phyloP scores from a whole-genome alignment of 495 filamentous ascomycete genomes.

The Penicillium psychrofluorescens region DNA sequence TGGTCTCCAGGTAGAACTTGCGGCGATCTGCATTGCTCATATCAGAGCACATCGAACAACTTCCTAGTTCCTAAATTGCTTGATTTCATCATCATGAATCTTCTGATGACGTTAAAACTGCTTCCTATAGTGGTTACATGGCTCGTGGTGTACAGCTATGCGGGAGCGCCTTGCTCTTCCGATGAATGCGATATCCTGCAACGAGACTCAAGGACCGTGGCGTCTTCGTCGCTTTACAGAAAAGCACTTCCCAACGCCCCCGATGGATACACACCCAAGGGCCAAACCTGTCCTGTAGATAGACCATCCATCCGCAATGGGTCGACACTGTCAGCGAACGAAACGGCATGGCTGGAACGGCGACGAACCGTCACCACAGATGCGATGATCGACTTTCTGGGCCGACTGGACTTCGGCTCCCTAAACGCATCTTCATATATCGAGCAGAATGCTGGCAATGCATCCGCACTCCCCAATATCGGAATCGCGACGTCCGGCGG shows the following conservation, averaged over 20 bases:
- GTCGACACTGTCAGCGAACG: constrained; percentile 51
- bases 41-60: too few species aligned
- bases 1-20: too few species aligned
- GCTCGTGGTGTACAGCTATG: too few species aligned
- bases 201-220: too few species aligned
- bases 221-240: too few species aligned
- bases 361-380: constrained; percentile 48
- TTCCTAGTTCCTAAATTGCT: too few species aligned
- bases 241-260: constrained; percentile 39
- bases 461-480: constrained; percentile 52
- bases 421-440: constrained; percentile 73
- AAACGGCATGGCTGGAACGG: constrained; percentile 58
- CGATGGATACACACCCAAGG: constrained; percentile 36
- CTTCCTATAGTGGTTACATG: too few species aligned
- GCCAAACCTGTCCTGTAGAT: constrained; percentile 30
- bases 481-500: constrained; percentile 56
- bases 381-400: constrained; percentile 67
- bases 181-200: too few species aligned
- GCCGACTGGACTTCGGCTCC: constrained; percentile 60
- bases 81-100: too few species aligned
- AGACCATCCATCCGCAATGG: constrained; percentile 50
- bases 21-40: too few species aligned
- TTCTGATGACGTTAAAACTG: too few species aligned
- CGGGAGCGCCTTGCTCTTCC: too few species aligned
- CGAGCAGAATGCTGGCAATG: constrained; percentile 44